Conservation (phyloP, 208 protist genomes). For the Porcisia deanei region DNA sequence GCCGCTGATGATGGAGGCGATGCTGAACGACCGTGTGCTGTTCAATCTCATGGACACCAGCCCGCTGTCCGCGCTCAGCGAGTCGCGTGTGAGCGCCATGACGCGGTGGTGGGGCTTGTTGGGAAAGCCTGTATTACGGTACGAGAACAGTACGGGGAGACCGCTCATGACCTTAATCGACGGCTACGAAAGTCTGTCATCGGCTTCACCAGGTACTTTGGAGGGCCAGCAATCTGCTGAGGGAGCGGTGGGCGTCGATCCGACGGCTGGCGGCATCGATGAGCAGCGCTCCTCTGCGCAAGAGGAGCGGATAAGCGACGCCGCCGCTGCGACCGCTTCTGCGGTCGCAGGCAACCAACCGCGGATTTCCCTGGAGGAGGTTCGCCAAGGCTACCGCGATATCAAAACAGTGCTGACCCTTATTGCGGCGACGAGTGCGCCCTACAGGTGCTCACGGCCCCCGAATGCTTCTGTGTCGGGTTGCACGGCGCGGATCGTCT, state of each 20-base stretch:
- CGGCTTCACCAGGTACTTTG: background rate
- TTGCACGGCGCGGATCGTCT: slow-evolving; percentile 63
- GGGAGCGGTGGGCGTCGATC: background rate
- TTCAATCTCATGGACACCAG: slow-evolving; percentile 59
- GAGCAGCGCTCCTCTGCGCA: background rate
- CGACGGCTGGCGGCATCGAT: background rate
- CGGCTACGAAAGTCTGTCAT: slow-evolving; percentile 1
- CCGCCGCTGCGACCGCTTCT: background rate
- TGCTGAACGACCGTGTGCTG: slow-evolving; percentile 70
- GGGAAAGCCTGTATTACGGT: slow-evolving; percentile 40
- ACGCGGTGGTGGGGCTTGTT: slow-evolving; percentile 58
- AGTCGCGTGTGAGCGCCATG: slow-evolving; percentile 53
- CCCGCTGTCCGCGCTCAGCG: slow-evolving; percentile 42
- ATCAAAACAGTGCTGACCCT: slow-evolving; percentile 61
- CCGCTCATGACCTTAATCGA: slow-evolving; percentile 16
- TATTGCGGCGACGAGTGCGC: slow-evolving; percentile 47
- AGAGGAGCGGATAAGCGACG: background rate
- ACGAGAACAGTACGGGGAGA: slow-evolving; percentile 25
- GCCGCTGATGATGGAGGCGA: slow-evolving; percentile 47
- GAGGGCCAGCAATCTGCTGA: background rate
- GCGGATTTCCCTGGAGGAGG: slow-evolving; percentile 17
- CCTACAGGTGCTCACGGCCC: slow-evolving; percentile 63
- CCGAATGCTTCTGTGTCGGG: slow-evolving; percentile 41
- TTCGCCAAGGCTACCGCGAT: slow-evolving; percentile 35
- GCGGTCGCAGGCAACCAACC: background rate